A percentile compares a stretch with the other conserved stretches of the same genome.
These are phyloP conservation scores for Luvunga scandens DNA, from an alignment of 345 rosid genomes.

Conservation along the genomic window DNA sequence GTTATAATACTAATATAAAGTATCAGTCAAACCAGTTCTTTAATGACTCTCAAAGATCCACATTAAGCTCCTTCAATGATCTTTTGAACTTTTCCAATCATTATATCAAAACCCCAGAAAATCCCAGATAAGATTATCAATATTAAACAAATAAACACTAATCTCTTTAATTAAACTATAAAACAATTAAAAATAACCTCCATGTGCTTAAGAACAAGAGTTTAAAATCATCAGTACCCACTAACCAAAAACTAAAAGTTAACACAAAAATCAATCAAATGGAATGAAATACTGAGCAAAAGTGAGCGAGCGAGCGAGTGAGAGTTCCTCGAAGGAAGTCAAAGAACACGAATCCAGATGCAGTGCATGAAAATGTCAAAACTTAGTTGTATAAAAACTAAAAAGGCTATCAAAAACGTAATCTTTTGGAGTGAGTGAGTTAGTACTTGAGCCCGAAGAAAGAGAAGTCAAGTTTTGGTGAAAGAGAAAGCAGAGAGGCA, in stretches of 20 bases:
- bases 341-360: constrained; percentile 27
- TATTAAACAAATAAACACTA: not conserved
- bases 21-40: constrained; percentile 31
- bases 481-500: constrained; percentile 13
- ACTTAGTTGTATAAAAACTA: not conserved
- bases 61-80: constrained; percentile 24
- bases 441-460: constrained; percentile 5
- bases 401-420: constrained; percentile 9
- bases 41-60: constrained; percentile 28
- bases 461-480: constrained; percentile 14
- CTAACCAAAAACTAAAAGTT: not conserved
- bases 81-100: constrained; percentile 24
- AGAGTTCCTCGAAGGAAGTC: constrained; percentile 18
- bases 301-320: not conserved
- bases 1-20: constrained; percentile 15
- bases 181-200: not conserved
- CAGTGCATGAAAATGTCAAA: constrained; percentile 20
- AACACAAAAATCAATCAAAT: not conserved
- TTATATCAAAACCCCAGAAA: constrained; percentile 22
- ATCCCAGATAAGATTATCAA: constrained; percentile 20
- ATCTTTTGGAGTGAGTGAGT: not conserved
- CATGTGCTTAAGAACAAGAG: not conserved
- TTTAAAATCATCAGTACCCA: constrained; percentile 2
- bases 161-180: not conserved
- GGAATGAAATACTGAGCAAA: constrained; percentile 15